Evolutionary conservation across 441 rosid genomes (phyloP), one percentile per base, ranked within the genome.

Genomic region (Raphanus hybrid): DNA sequence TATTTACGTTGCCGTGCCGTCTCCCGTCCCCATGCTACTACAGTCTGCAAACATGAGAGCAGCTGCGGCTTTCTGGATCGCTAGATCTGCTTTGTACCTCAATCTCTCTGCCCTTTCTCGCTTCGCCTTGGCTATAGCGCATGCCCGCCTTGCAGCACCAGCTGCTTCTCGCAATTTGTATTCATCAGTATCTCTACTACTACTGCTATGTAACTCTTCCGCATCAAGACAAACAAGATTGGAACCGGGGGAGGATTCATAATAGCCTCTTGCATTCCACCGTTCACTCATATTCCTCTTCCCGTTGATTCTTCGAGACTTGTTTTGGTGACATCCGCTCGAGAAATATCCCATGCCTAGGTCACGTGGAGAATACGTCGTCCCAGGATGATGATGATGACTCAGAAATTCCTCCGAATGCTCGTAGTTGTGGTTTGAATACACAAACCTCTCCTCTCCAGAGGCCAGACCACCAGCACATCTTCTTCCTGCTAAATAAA

Each of bases 51-150:
- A 43, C 52, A 43, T 87, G 76, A 92, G 88, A 73, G 97, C 91
- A 78, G 85, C 87, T 73, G 89, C 94, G 71, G 97, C 99, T 86
- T 86, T 93, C 87, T 93, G 97, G 66, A 93, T 88, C 26, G 94
- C 92, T 75, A 92, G 77, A 83, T 93, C 98, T 69, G 98, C 99
- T 83, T 80, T 80, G 82, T 82, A 85, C 63, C 91, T 85, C 87
- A 93, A 79, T 74, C 87, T 89, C 84, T 87, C 90, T 57, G 98
- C 97, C 78, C 69, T 90, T 71, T 92, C 96, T 81, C 92, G 83
- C 87, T 96, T 96, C 59, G 87, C 75, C 82, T 89, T 96, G 64
- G 98, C 98, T 73, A 86, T 58, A 35, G 81, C 82, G 15, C 74
- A 84, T 1, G 98, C 96, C 57, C 87, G 90, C 75, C 76, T 81